These are phyloP conservation scores for Hanseniaspora jakobsenii DNA, from an alignment of 805 yeast species.

Conservation along the genomic window DNA sequence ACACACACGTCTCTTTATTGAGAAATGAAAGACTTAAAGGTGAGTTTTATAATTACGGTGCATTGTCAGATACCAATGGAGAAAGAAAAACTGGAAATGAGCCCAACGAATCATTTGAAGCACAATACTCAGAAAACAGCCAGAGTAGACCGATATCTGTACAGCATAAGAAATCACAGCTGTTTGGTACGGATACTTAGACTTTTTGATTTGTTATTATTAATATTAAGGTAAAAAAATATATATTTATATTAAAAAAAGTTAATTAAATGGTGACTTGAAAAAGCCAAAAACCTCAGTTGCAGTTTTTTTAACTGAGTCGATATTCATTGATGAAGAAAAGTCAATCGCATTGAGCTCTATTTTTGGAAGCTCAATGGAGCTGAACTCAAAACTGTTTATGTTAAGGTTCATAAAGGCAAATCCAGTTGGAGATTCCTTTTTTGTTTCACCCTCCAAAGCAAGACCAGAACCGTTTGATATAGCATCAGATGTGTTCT, in stretches of 20 bases:
- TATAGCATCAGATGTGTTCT: too few species aligned
- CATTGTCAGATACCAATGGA: too few species aligned
- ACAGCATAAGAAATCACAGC: slow-evolving; percentile 9
- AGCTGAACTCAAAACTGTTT: too few species aligned
- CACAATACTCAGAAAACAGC: slow-evolving; percentile 13
- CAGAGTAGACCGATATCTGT: slow-evolving; percentile 13
- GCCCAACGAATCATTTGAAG: too few species aligned
- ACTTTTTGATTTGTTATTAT: neutral
- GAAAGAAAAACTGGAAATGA: too few species aligned
- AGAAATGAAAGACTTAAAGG: neutral
- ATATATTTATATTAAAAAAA: neutral
- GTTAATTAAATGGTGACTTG: neutral
- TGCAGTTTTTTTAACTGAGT: neutral
- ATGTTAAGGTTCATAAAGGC: neutral
- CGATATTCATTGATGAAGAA: neutral
- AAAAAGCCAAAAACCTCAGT: neutral
- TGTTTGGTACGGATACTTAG: too few species aligned
- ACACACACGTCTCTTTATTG: neutral
- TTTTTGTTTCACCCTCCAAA: neutral
- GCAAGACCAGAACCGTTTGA: too few species aligned
- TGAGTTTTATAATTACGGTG: neutral
- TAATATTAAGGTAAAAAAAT: neutral
- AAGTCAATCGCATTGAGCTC: neutral
- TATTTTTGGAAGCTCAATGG: too few species aligned
- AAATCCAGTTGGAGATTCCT: neutral